Percentiles rank a stretch among this genome's conserved stretches.
Conservation (phyloP, 73 alveolate genomes). For the Stentor coeruleus region DNA sequence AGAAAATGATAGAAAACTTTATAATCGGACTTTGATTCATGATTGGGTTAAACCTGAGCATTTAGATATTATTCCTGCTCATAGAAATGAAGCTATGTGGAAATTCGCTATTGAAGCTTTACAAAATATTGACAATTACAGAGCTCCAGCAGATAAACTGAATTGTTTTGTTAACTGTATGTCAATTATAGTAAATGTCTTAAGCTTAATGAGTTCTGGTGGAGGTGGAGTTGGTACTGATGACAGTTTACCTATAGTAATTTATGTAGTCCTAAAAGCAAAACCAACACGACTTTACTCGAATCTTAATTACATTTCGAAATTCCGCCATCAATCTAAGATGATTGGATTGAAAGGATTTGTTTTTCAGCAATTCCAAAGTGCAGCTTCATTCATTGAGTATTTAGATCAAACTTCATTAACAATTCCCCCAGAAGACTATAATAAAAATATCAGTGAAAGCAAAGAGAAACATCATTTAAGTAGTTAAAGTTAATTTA, state of each 20-base stretch:
- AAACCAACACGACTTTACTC: constrained; percentile 12
- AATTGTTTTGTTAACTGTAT: constrained; percentile 8
- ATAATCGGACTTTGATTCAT: not conserved
- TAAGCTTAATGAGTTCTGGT: not conserved
- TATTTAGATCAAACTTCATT: not conserved
- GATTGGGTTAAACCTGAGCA: constrained; percentile 24
- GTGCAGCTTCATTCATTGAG: constrained; percentile 29
- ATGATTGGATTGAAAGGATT: constrained; percentile 25
- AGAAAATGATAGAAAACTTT: not conserved
- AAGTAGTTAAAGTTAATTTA: not conserved
- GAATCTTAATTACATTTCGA: not conserved
- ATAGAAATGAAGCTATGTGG: constrained; percentile 25
- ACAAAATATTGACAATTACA: not conserved
- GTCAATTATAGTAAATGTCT: constrained; percentile 13
- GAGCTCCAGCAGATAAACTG: constrained; percentile 21
- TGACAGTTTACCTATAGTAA: constrained; percentile 27
- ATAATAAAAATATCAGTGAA: not conserved
- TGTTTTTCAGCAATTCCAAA: constrained; percentile 15
- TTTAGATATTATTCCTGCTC: not conserved
- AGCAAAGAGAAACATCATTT: not conserved
- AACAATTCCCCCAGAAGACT: not conserved
- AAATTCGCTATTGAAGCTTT: constrained; percentile 12
- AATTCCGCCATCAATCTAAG: constrained; percentile 15
- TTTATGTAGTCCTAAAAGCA: constrained; percentile 18
- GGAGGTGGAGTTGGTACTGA: constrained; percentile 26